A percentile compares a stretch with the other conserved stretches of the same genome.
These are phyloP conservation scores for Calonectria pteridis DNA, from an alignment of 2,329 filamentous ascomycete genomes.

Conservation along the genomic window DNA sequence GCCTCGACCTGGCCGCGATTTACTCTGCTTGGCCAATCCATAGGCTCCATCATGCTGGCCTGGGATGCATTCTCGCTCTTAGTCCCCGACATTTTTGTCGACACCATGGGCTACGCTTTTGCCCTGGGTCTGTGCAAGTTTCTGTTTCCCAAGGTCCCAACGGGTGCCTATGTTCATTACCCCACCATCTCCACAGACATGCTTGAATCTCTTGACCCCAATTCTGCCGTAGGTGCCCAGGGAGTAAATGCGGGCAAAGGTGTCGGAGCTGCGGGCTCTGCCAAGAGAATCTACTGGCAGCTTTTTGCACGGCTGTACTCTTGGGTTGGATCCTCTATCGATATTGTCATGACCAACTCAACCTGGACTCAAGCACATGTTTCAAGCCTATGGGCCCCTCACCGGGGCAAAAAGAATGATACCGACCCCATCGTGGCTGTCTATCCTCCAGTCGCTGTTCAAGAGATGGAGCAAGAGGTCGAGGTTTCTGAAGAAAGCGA, in stretches of 20 bases:
- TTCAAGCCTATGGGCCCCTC: conserved; percentile 80
- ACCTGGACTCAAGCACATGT: conserved; percentile 93
- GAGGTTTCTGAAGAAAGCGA: conserved; percentile 79
- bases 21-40: conserved; percentile 92
- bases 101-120: conserved; percentile 99
- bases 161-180: conserved; percentile 96
- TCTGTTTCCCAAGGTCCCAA: conserved; percentile 84
- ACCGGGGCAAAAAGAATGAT: conserved; percentile 59
- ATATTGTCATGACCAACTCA: conserved; percentile 98
- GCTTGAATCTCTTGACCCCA: conserved; percentile 83
- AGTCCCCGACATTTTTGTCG: conserved; percentile 92
- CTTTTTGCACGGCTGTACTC: conserved; percentile 87
- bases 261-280: conserved; percentile 74
- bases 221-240: conserved; percentile 67
- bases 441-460: conserved; percentile 92
- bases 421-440: conserved; percentile 76
- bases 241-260: conserved; percentile 89
- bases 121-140: conserved; percentile 84
- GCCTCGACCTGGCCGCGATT: conserved; percentile 91
- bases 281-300: conserved; percentile 88
- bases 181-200: conserved; percentile 99
- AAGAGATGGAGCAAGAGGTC: conserved; percentile 82
- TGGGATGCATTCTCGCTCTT: conserved; percentile 95
- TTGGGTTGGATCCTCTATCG: conserved; percentile 83
- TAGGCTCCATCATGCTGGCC: conserved; percentile 88